Evolutionary conservation across 108 stramenopile genomes (phyloP).

Genomic region (Cyclostephanos invisitatus): DNA sequence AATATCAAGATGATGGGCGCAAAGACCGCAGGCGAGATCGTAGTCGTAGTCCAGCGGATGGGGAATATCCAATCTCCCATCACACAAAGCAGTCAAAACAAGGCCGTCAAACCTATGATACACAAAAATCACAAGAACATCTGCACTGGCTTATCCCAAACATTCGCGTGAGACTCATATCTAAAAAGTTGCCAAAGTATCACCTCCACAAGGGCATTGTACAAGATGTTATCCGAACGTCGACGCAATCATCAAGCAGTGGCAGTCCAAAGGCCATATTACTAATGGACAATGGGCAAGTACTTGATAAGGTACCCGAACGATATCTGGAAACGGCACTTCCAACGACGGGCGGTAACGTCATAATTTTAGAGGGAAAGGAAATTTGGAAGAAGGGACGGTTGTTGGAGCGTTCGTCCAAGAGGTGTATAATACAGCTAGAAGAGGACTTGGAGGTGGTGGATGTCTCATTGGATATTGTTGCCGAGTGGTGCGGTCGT

Average conservation of each 20-base stretch:
- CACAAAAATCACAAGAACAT: constrained; percentile 7
- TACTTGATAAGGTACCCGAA: constrained; percentile 75
- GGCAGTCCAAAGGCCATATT: constrained; percentile 54
- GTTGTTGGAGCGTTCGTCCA: constrained; percentile 71
- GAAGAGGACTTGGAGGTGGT: constrained; percentile 81
- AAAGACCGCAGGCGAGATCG: constrained; percentile 14
- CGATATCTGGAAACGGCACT: constrained; percentile 86
- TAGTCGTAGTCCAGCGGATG: constrained; percentile 14
- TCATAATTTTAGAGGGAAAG: constrained; percentile 64
- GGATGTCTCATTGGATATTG: constrained; percentile 74
- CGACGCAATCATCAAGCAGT: neutral
- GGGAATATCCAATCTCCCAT: constrained; percentile 14
- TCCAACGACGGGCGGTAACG: constrained; percentile 79
- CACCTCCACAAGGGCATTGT: constrained; percentile 84
- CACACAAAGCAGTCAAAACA: constrained; percentile 18
- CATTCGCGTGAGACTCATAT: constrained; percentile 82
- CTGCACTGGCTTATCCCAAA: constrained; percentile 75
- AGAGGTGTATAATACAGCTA: constrained; percentile 66
- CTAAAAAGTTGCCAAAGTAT: constrained; percentile 62
- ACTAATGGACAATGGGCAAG: constrained; percentile 65
- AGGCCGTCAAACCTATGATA: neutral
- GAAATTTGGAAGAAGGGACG: constrained; percentile 63
- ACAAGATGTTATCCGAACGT: constrained; percentile 61
- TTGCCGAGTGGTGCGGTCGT: constrained; percentile 87
- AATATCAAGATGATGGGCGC: neutral